phyloP scores from a whole-genome alignment of 805 yeast genomes.

The Pichia manshurica region DNA sequence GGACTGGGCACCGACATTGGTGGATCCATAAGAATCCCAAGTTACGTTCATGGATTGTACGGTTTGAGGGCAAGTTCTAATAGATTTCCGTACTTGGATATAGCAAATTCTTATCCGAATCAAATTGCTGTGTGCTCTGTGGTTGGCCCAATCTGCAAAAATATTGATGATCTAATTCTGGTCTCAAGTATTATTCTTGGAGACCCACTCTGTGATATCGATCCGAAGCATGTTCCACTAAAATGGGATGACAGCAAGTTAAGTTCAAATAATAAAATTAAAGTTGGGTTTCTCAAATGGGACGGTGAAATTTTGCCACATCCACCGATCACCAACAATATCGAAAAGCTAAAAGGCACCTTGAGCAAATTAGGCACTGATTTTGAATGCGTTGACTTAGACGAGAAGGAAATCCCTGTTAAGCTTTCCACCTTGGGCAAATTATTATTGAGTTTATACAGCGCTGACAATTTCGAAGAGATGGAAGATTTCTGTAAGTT shows the following conservation, averaged over 20 bases:
- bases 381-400: constrained; percentile 24
- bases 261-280: constrained; percentile 21
- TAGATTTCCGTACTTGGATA: constrained; percentile 31
- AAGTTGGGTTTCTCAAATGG: constrained; percentile 41
- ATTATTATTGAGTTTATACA: constrained; percentile 22
- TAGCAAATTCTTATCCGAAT: constrained; percentile 30
- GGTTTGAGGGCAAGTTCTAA: constrained; percentile 32
- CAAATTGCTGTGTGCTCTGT: constrained; percentile 32
- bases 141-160: constrained; percentile 32
- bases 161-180: constrained; percentile 30
- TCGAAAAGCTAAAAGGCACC: constrained; percentile 27
- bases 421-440: constrained; percentile 26
- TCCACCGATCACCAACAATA: constrained; percentile 48
- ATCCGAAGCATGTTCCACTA: constrained; percentile 46
- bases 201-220: constrained; percentile 41
- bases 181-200: constrained; percentile 35
- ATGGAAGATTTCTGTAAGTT: constrained; percentile 20
- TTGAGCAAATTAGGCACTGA: constrained; percentile 20
- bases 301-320: constrained; percentile 46
- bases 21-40: constrained; percentile 34
- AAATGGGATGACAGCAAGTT: constrained; percentile 37
- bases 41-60: constrained; percentile 29
- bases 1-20: constrained; percentile 39
- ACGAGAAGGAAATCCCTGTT: constrained; percentile 13
- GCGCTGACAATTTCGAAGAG: constrained; percentile 25